Conservation (phyloP, 352 stramenopile genomes). For the Blastocystis sp. region DNA sequence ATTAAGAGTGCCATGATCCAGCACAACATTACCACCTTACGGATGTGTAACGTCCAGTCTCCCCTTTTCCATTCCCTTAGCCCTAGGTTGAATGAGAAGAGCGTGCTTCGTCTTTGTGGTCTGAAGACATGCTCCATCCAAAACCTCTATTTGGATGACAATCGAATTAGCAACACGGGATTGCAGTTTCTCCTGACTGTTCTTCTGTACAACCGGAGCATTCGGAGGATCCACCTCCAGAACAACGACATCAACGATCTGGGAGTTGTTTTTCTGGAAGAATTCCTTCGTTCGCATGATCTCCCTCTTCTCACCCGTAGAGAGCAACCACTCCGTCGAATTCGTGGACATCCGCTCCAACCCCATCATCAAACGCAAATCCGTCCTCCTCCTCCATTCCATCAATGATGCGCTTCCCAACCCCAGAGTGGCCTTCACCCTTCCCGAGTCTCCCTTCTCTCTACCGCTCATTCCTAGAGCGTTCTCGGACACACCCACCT, state of each 20-base stretch:
- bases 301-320: too few species aligned
- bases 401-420: too few species aligned
- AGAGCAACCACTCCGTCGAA: neutral
- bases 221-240: neutral
- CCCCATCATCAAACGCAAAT: neutral
- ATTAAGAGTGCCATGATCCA: neutral
- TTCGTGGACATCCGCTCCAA: slow-evolving; percentile 38
- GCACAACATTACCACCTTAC: neutral
- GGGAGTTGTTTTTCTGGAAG: neutral
- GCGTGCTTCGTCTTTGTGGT: neutral
- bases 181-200: slow-evolving; percentile 32
- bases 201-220: neutral
- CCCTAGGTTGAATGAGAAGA: slow-evolving; percentile 10
- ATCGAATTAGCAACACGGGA: slow-evolving; percentile 32
- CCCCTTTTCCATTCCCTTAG: neutral
- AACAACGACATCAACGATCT: slow-evolving; percentile 56
- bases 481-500: too few species aligned
- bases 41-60: slow-evolving; percentile 54
- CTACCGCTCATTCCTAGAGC: neutral
- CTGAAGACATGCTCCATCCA: neutral
- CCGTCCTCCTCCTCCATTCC: too few species aligned
- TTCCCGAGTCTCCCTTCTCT: neutral
- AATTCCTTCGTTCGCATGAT: too few species aligned
- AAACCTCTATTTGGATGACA: slow-evolving; percentile 45
- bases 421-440: too few species aligned